Evolutionary conservation across 768 basidiomycete genomes (phyloP).

Genomic region (Astraeus odoratus): DNA sequence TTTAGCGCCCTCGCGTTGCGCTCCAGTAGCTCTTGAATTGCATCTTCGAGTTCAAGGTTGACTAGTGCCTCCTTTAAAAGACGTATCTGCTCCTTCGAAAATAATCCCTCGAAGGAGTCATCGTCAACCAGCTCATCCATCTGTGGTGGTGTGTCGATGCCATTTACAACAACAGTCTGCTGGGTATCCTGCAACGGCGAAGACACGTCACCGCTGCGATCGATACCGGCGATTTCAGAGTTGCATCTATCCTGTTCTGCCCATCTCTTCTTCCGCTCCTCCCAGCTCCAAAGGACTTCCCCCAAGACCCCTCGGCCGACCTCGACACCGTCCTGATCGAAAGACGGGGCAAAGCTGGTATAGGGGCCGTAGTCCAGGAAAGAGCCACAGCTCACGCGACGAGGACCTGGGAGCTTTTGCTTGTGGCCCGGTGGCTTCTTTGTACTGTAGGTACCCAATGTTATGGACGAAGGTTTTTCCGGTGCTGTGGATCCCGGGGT

Average conservation of each 20-base stretch:
- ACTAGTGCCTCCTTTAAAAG: slow-evolving; percentile 55
- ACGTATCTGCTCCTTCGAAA: slow-evolving; percentile 49
- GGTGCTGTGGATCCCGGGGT: slow-evolving; percentile 7
- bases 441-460: slow-evolving; percentile 52
- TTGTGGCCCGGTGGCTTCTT: slow-evolving; percentile 35
- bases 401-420: slow-evolving; percentile 39
- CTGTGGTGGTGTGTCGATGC: slow-evolving; percentile 6
- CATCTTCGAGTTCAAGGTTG: slow-evolving; percentile 58
- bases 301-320: slow-evolving; percentile 57
- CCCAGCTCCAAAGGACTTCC: slow-evolving; percentile 48
- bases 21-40: slow-evolving; percentile 62
- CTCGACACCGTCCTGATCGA: slow-evolving; percentile 71
- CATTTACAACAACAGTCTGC: slow-evolving; percentile 6
- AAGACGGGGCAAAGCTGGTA: slow-evolving; percentile 71
- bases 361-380: slow-evolving; percentile 78
- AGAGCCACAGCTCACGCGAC: slow-evolving; percentile 52
- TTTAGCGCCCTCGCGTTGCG: slow-evolving; percentile 57
- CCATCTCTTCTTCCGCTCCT: slow-evolving; percentile 34
- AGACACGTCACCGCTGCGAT: not conserved
- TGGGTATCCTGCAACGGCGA: slow-evolving; percentile 1
- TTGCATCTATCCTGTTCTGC: slow-evolving; percentile 23
- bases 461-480: slow-evolving; percentile 26
- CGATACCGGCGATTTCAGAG: not conserved
- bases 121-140: slow-evolving; percentile 26
- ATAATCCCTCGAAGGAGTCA: slow-evolving; percentile 42